Evolutionary conservation across 176 grass and related monocot genomes (phyloP).

Genomic region (Puccinellia tenuiflora): DNA sequence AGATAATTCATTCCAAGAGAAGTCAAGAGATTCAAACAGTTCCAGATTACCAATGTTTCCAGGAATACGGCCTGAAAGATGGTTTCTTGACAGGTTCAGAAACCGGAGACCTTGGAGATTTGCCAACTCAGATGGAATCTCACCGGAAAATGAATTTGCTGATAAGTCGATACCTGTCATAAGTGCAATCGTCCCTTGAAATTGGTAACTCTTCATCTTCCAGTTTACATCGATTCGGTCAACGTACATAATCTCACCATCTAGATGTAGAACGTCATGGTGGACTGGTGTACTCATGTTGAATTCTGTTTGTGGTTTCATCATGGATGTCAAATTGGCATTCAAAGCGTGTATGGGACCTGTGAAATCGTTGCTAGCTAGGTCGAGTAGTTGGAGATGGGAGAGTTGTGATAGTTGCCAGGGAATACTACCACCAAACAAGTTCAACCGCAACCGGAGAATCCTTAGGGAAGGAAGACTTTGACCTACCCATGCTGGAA

Average conservation of each 20-base stretch:
- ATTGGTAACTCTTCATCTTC: conserved; percentile 23
- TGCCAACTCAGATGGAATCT: neutral
- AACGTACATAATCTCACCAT: neutral
- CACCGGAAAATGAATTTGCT: conserved; percentile 1
- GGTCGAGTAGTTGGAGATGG: conserved; percentile 36
- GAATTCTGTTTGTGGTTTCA: conserved; percentile 27
- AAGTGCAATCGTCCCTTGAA: neutral
- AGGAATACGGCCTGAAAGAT: neutral
- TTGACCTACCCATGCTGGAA: conserved; percentile 35
- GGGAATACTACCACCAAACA: conserved; percentile 29
- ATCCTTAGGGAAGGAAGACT: conserved; percentile 19
- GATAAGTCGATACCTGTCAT: conserved; percentile 1
- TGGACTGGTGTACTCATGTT: neutral
- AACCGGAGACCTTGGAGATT: neutral
- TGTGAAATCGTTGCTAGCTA: conserved; percentile 21
- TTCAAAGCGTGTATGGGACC: conserved; percentile 5
- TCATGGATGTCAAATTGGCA: conserved; percentile 24
- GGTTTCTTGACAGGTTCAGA: conserved; percentile 34
- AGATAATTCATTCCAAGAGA: conserved; percentile 30
- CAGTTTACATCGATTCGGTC: conserved; percentile 16
- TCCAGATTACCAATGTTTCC: conserved; percentile 15
- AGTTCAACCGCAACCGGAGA: conserved; percentile 33
- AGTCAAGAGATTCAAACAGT: conserved; percentile 26
- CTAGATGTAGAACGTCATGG: conserved; percentile 8
- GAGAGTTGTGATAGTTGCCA: conserved; percentile 27